Base-by-base conservation (phyloP, 2,329 filamentous ascomycete genomes). In the Biscogniauxia sp. region DNA sequence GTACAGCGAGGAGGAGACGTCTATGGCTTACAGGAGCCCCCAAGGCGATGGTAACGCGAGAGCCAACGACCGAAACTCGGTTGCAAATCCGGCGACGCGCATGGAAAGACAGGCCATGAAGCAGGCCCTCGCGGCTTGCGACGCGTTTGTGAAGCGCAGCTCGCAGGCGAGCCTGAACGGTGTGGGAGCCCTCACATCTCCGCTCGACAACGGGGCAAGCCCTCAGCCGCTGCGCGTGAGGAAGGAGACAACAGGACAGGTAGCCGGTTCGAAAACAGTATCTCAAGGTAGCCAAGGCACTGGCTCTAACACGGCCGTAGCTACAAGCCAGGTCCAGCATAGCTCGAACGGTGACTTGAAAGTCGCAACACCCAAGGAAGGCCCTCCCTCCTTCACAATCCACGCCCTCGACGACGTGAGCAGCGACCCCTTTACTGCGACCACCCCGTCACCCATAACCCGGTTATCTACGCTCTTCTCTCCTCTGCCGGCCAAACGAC, bases 1-100 rank as follows among this genome's bases (percentile, higher is more conserved):
- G 5, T 84, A 85, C 63, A 85, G 83, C 60, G 81, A 80, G 54
- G 81, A 83, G 28, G 82, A 84, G 57, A 73, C 75, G 1, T 77
- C 80, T 8, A 76, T 79, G 6, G 72, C 72, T 32, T 54, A 52
- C 20, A 64, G 55, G 15, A 68, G 60, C 25, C 66, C 61, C 8
- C 64, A 61, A 2, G 17, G 2, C 37, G 11, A 45, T n/a, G 37
- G 37, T n/a, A n/a, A 45, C 17, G 15, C 2, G 11, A 45, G 17
- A 45, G 37, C 37, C 17, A 61, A 51, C 54, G 63, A 62, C 9
- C 50, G 51, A 23, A 56, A 54, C 15, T 41, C 57, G 17, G 61
- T 63, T 19, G 51, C 45, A 11, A 54, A 11, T 23, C 51, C 56
- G n/a, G 52, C 7, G 19, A 54, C 20, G 9, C 37, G 66, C 13